Conservation (phyloP, 768 basidiomycete genomes). For the Gautieria morchelliformis region DNA sequence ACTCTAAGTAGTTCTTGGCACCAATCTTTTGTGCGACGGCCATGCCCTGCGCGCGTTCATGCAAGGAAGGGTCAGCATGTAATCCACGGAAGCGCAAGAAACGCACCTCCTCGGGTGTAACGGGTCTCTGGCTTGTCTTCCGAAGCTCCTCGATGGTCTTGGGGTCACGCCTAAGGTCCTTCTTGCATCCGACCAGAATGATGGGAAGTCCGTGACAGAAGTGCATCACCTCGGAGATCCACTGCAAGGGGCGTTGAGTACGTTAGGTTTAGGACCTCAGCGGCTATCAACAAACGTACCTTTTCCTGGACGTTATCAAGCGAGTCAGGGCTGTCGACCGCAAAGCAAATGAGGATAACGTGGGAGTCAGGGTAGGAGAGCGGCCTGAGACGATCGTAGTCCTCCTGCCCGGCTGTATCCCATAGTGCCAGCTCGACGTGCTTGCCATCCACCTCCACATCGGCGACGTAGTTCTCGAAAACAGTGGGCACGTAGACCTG, state of each 20-base stretch:
- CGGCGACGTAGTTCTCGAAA: constrained; percentile 99
- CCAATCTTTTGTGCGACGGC: constrained; percentile 94
- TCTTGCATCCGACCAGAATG: constrained; percentile 98
- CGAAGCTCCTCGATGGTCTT: constrained; percentile 90
- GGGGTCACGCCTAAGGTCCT: constrained; percentile 90
- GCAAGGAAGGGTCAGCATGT: neutral
- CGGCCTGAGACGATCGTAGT: constrained; percentile 96
- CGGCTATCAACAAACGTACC: constrained; percentile 38
- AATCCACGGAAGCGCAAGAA: neutral
- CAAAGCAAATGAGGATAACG: constrained; percentile 98
- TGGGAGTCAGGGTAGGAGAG: constrained; percentile 99
- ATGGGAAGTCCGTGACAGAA: constrained; percentile 92
- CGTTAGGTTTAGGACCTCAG: neutral
- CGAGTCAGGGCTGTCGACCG: constrained; percentile 95
- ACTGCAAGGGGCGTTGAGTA: constrained; percentile 37
- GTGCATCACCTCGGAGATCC: constrained; percentile 98
- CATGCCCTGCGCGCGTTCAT: constrained; percentile 55
- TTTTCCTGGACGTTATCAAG: constrained; percentile 99
- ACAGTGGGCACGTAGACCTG: constrained; percentile 99
- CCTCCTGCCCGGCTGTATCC: constrained; percentile 99
- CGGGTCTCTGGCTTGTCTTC: constrained; percentile 90
- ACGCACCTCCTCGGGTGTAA: constrained; percentile 83
- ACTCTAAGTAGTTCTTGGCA: constrained; percentile 94
- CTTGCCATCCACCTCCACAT: constrained; percentile 97
- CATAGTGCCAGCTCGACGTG: constrained; percentile 97